phyloP scores from a whole-genome alignment of 129 eudicot genomes.

The Calendula officinalis region DNA sequence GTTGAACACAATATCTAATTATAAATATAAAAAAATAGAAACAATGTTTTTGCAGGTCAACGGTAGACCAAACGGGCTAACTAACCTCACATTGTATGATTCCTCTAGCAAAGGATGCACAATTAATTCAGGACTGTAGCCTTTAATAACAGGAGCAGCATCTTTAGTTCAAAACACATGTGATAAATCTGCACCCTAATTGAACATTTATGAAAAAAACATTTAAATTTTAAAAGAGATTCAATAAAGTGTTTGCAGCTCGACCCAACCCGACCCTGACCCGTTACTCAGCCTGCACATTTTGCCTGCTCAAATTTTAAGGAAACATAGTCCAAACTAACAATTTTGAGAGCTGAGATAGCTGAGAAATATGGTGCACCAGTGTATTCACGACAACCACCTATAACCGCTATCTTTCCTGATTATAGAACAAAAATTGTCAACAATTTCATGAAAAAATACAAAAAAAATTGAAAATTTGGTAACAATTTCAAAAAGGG shows the following conservation, averaged over 20 bases:
- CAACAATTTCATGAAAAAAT: background rate
- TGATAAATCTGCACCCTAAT: slow-evolving; percentile 96
- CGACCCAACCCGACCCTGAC: background rate
- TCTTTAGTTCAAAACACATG: slow-evolving; percentile 96
- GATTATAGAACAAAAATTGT: slow-evolving; percentile 23
- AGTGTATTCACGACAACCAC: slow-evolving; percentile 98
- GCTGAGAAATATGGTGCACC: slow-evolving; percentile 99
- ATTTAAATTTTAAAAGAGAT: background rate
- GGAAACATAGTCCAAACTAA: slow-evolving; percentile 35
- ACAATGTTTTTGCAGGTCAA: background rate
- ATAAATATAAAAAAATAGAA: no score
- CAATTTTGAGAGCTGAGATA: slow-evolving; percentile 94
- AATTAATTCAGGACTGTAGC: slow-evolving; percentile 97
- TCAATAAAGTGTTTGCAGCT: background rate
- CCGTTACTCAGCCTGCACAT: background rate
- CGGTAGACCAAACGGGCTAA: background rate
- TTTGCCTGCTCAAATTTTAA: background rate
- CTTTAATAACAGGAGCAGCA: slow-evolving; percentile 88
- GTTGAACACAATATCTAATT: no score
- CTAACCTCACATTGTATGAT: slow-evolving; percentile 84
- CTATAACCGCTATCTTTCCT: slow-evolving; percentile 97
- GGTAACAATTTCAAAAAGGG: background rate
- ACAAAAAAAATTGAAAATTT: background rate
- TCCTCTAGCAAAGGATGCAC: slow-evolving; percentile 97
- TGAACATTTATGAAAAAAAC: background rate